Conservation (phyloP, 768 basidiomycete genomes). For the Plicaturopsis crispa region DNA sequence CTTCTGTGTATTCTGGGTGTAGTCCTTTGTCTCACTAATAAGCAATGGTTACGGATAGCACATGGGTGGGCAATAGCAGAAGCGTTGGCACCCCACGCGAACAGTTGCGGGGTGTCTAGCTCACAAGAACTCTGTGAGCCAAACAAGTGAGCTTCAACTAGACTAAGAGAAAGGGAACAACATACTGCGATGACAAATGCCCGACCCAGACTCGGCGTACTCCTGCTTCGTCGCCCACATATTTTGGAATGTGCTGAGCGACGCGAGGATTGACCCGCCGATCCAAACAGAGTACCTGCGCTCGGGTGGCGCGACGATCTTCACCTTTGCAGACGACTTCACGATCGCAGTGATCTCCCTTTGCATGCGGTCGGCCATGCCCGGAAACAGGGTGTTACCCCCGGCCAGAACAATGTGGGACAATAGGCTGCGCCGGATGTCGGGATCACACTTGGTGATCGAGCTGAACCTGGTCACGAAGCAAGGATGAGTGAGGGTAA, state of each 20-base stretch:
- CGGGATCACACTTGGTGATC: conserved; percentile 32
- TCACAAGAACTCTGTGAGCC: too few relatives aligned
- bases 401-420: too few relatives aligned
- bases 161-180: neutral
- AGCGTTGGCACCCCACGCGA: too few relatives aligned
- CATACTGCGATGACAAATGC: conserved; percentile 27
- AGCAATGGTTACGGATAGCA: too few relatives aligned
- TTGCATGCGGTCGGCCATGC: conserved; percentile 54
- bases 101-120: too few relatives aligned
- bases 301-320: conserved; percentile 51
- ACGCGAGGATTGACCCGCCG: conserved; percentile 35
- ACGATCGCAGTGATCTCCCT: conserved; percentile 45
- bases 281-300: conserved; percentile 55
- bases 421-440: conserved; percentile 50
- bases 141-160: too few relatives aligned
- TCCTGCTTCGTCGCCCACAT: conserved; percentile 47
- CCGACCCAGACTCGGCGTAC: conserved; percentile 38
- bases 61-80: too few relatives aligned
- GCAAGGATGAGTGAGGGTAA: neutral
- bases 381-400: conserved; percentile 49
- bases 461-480: conserved; percentile 30
- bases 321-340: conserved; percentile 49
- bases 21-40: too few relatives aligned
- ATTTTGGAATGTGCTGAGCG: conserved; percentile 52
- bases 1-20: too few relatives aligned